phyloP scores from a whole-genome alignment of 1,139 yeast species.

The Scheffersomyces illinoinensis region DNA sequence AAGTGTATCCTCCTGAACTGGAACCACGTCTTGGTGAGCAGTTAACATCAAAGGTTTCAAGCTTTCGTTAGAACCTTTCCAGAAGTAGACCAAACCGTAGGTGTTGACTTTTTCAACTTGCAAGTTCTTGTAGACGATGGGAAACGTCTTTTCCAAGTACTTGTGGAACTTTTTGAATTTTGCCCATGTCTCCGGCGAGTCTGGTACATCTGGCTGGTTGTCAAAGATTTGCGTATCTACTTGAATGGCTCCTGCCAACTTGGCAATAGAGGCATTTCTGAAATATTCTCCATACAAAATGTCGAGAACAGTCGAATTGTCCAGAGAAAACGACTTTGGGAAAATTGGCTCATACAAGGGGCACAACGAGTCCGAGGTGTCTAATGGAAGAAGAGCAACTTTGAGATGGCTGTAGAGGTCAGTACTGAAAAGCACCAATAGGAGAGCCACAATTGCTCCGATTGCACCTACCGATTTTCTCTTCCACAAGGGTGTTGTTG shows the following conservation, averaged over 20 bases:
- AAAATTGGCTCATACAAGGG: constrained; percentile 31
- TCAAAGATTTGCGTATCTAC: constrained; percentile 48
- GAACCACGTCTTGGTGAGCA: constrained; percentile 86
- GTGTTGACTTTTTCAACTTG: constrained; percentile 60
- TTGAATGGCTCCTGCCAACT: constrained; percentile 44
- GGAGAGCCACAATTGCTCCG: constrained; percentile 11
- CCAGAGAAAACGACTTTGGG: constrained; percentile 30
- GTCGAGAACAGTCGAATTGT: constrained; percentile 35
- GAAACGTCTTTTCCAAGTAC: constrained; percentile 59
- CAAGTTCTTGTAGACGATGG: constrained; percentile 51
- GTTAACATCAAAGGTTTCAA: constrained; percentile 67
- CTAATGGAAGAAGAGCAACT: constrained; percentile 22
- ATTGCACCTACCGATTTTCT: constrained; percentile 7
- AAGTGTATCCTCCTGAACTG: constrained; percentile 62
- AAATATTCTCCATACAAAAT: constrained; percentile 35
- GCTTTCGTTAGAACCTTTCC: constrained; percentile 56
- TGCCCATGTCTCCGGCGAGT: constrained; percentile 38
- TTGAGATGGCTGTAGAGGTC: constrained; percentile 22
- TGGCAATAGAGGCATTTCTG: constrained; percentile 34
- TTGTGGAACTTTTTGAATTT: constrained; percentile 47
- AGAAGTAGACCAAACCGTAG: constrained; percentile 64
- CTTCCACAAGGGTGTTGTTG: constrained; percentile 1
- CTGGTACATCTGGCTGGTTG: constrained; percentile 40
- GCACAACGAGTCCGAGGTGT: constrained; percentile 21
- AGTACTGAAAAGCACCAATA: constrained; percentile 23